phyloP scores from a whole-genome alignment of 805 yeast genomes.

The Henningerozyma blattae region DNA sequence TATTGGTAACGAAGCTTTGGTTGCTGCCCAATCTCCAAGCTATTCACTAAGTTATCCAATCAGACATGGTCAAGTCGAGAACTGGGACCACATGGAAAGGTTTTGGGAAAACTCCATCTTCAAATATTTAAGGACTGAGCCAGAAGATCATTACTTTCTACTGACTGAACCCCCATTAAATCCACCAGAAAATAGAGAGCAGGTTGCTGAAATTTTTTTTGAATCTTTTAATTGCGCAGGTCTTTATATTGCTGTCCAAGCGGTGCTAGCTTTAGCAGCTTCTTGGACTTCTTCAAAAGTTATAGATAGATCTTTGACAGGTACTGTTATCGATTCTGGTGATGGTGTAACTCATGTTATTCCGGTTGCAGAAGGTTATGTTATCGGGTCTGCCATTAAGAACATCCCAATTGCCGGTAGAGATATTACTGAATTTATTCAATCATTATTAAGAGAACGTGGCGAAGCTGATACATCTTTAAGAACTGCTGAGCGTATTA shows the following conservation, averaged over 20 bases:
- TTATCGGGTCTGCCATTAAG: constrained; percentile 93
- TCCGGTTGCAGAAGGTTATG: constrained; percentile 99
- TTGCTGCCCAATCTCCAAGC: constrained; percentile 82
- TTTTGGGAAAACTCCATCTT: constrained; percentile 97
- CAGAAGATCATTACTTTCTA: constrained; percentile 94
- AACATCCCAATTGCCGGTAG: constrained; percentile 98
- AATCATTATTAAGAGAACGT: constrained; percentile 86
- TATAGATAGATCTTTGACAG: constrained; percentile 88
- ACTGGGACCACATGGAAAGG: constrained; percentile 99
- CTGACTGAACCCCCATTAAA: constrained; percentile 97
- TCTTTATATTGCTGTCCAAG: constrained; percentile 95
- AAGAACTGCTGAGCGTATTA: constrained; percentile 92
- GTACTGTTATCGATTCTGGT: constrained; percentile 97
- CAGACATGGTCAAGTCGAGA: constrained; percentile 95
- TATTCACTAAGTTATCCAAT: constrained; percentile 87
- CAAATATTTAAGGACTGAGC: constrained; percentile 93
- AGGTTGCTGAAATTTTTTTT: constrained; percentile 97
- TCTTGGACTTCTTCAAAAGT: constrained; percentile 98
- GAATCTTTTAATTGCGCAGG: constrained; percentile 99
- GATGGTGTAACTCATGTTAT: constrained; percentile 99
- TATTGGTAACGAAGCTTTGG: constrained; percentile 91
- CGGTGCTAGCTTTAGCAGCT: constrained; percentile 95
- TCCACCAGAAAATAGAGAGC: constrained; percentile 99
- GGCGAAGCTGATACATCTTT: constrained; percentile 91
- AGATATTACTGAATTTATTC: constrained; percentile 90